Percentiles rank a stretch among this genome's conserved stretches.
phyloP scores from a whole-genome alignment of 2,329 filamentous ascomycete species.

The Escovopsis sp. region DNA sequence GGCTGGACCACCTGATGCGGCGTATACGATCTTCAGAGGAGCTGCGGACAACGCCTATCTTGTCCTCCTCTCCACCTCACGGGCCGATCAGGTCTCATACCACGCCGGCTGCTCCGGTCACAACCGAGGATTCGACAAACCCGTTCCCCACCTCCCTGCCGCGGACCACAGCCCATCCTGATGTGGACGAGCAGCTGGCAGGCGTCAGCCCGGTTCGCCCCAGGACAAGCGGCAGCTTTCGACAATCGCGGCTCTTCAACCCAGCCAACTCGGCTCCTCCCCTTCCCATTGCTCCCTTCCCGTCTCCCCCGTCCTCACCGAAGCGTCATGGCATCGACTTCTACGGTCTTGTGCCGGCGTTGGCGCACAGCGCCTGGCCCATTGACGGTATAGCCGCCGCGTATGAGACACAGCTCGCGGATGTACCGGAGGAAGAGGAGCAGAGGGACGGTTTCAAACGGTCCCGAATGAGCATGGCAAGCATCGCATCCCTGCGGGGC shows the following conservation, averaged over 20 bases:
- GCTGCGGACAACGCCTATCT: conserved; percentile 31
- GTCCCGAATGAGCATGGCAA: conserved; percentile 30
- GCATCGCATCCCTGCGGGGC: conserved; percentile 38
- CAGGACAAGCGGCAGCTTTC: conserved; percentile 29
- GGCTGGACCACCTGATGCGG: conserved; percentile 24
- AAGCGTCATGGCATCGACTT: conserved; percentile 2
- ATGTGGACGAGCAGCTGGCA: conserved; percentile 22
- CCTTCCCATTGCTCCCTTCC: conserved; percentile 1
- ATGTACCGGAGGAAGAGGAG: conserved; percentile 52
- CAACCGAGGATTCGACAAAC: conserved; percentile 14
- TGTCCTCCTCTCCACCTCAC: conserved; percentile 25
- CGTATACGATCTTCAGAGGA: conserved; percentile 35
- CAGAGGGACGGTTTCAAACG: conserved; percentile 22
- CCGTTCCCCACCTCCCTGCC: conserved; percentile 30
- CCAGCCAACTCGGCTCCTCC: conserved; percentile 10
- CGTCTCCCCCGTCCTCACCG: conserved; percentile 1
- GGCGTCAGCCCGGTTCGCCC: conserved; percentile 26
- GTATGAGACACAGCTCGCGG: conserved; percentile 34
- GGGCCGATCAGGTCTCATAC: conserved; percentile 22
- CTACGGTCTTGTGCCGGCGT: neutral
- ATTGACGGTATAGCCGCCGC: conserved; percentile 7
- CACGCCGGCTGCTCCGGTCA: conserved; percentile 17
- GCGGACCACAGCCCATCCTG: conserved; percentile 33
- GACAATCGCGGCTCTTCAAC: conserved; percentile 29
- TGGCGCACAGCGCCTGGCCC: conserved; percentile 11